Percentiles rank a stretch among this genome's conserved stretches.
phyloP scores from a whole-genome alignment of 805 yeast genomes.

The Kazachstania kunashirensis region DNA sequence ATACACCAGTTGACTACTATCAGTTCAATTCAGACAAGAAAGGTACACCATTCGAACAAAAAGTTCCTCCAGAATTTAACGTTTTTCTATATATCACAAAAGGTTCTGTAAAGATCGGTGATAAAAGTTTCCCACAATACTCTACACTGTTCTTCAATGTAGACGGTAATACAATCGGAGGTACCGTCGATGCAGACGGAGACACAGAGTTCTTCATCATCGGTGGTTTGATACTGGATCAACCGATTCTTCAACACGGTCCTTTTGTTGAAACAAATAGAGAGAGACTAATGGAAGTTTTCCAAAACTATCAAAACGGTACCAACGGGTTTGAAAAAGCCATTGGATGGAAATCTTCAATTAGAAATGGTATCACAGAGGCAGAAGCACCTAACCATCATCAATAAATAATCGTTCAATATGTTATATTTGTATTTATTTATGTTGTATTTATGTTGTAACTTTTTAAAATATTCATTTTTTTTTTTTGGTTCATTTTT shows the following conservation, averaged over 20 bases:
- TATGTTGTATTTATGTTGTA: no score
- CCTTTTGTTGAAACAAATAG: conserved; percentile 76
- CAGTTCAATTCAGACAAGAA: conserved; percentile 57
- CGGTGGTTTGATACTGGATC: conserved; percentile 68
- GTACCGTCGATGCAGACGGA: conserved; percentile 37
- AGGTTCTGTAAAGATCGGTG: conserved; percentile 47
- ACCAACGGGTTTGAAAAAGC: conserved; percentile 63
- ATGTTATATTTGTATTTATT: no score
- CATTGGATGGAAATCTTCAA: conserved; percentile 43
- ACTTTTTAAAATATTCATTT: no score
- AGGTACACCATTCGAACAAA: conserved; percentile 48
- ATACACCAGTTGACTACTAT: conserved; percentile 71
- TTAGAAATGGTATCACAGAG: conserved; percentile 29
- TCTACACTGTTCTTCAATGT: conserved; percentile 54
- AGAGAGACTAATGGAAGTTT: conserved; percentile 59
- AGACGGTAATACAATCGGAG: conserved; percentile 56
- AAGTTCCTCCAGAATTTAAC: conserved; percentile 51
- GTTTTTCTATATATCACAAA: conserved; percentile 58
- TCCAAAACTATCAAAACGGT: conserved; percentile 60
- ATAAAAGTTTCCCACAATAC: conserved; percentile 34
- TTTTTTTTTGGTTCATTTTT: no score
- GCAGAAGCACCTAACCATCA: conserved; percentile 6
- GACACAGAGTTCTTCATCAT: conserved; percentile 58
- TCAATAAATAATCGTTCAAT: no score
- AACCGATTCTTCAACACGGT: conserved; percentile 76